Conservation (phyloP, 768 basidiomycete genomes). For the Podaxis rugospora region DNA sequence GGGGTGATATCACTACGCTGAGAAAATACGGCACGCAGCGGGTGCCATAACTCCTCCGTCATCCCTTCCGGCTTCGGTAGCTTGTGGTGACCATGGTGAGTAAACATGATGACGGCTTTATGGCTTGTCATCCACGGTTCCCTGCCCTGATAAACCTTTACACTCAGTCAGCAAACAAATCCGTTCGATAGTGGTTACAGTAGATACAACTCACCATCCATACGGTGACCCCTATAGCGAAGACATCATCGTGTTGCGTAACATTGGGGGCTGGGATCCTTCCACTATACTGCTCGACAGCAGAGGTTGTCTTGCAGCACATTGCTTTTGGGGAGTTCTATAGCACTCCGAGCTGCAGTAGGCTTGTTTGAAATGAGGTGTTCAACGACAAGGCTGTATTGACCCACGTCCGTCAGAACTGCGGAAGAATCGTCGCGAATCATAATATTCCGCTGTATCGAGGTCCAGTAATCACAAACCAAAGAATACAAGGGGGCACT, state of each 20-base stretch:
- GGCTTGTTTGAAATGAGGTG: background rate
- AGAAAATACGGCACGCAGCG: background rate
- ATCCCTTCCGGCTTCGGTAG: background rate
- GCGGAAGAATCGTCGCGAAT: background rate
- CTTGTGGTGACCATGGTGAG: background rate
- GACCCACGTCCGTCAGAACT: background rate
- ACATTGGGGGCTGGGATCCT: background rate
- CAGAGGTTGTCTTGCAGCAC: background rate
- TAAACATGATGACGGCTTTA: background rate
- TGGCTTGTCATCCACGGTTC: background rate
- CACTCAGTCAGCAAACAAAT: background rate
- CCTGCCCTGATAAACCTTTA: background rate
- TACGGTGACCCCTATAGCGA: background rate
- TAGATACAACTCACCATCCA: background rate
- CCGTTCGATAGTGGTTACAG: background rate
- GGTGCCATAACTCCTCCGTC: background rate
- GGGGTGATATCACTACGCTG: background rate
- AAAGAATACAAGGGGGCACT: background rate
- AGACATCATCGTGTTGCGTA: background rate
- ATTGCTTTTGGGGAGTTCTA: background rate
- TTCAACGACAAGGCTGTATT: background rate
- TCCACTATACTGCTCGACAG: background rate
- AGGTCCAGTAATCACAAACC: too few relatives aligned
- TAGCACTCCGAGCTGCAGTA: background rate
- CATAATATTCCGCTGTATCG: background rate